Evolutionary conservation across 2,329 filamentous ascomycete genomes (phyloP).

Genomic region (Penicillium crustosum): DNA sequence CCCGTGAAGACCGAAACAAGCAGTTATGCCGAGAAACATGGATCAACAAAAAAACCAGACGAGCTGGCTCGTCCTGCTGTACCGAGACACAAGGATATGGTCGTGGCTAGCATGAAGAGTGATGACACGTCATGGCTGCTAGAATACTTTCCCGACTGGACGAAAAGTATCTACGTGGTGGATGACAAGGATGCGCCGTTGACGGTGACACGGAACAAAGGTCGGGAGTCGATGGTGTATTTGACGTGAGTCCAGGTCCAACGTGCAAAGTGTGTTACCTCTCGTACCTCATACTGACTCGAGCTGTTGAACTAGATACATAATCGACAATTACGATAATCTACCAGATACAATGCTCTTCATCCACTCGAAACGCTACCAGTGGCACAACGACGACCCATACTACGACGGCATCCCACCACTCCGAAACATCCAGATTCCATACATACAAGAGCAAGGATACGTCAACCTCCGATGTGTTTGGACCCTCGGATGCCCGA

Average conservation of each 20-base stretch:
- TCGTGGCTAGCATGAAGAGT: conserved; percentile 42
- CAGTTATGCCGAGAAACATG: conserved; percentile 21
- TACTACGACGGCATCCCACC: conserved; percentile 53
- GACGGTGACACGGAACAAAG: conserved; percentile 50
- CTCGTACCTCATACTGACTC: conserved; percentile 6
- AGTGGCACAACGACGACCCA: conserved; percentile 54
- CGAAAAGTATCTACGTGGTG: conserved; percentile 56
- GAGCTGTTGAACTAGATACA: conserved; percentile 33
- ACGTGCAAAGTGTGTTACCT: neutral
- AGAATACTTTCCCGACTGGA: conserved; percentile 47
- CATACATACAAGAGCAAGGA: conserved; percentile 50
- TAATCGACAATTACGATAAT: conserved; percentile 45
- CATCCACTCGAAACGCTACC: conserved; percentile 41
- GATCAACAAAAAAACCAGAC: conserved; percentile 14
- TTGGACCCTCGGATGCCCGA: conserved; percentile 54
- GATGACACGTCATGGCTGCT: conserved; percentile 44
- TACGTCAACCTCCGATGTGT: conserved; percentile 57
- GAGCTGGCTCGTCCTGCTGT: conserved; percentile 20
- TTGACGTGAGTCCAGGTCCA: conserved; percentile 38
- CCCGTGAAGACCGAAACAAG: conserved; percentile 13
- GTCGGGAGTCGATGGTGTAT: conserved; percentile 47
- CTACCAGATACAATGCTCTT: conserved; percentile 45
- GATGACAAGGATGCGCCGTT: conserved; percentile 50
- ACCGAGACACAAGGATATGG: conserved; percentile 32
- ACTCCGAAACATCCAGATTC: conserved; percentile 50